Conservation (phyloP, 148 eudicot species). For the Rhododendron williamsianum region DNA sequence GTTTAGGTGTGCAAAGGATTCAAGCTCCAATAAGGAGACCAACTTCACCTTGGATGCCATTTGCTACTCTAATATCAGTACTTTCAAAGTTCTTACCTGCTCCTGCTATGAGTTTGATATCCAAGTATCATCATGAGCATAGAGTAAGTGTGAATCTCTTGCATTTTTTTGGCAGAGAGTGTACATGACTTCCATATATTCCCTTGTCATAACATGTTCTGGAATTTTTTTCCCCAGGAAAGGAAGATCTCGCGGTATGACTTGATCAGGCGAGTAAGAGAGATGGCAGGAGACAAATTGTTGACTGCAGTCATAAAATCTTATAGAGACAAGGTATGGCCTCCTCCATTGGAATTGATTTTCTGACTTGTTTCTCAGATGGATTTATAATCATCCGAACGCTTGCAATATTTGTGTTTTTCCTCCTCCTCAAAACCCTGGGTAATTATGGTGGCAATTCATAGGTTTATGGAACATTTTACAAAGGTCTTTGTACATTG, state of each 20-base stretch:
- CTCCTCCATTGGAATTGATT: not conserved
- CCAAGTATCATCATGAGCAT: constrained; percentile 27
- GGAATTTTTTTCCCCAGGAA: constrained; percentile 28
- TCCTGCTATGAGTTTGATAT: constrained; percentile 18
- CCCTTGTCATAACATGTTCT: not conserved
- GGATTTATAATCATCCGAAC: not conserved
- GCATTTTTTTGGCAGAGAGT: not conserved
- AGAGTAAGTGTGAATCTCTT: constrained; percentile 23
- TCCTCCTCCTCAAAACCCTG: not conserved
- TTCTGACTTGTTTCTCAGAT: not conserved
- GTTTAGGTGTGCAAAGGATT: constrained; percentile 15
- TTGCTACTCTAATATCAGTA: constrained; percentile 38
- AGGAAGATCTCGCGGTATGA: constrained; percentile 43
- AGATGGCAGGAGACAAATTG: constrained; percentile 45
- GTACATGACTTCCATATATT: not conserved
- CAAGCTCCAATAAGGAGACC: constrained; percentile 26
- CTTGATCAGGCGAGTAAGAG: constrained; percentile 36
- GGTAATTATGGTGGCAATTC: not conserved
- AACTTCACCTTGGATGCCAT: constrained; percentile 65
- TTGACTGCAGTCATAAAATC: constrained; percentile 38
- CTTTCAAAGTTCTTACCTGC: constrained; percentile 46
- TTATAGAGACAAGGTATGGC: constrained; percentile 27
- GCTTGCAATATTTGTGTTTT: not conserved
- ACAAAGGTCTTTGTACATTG: not conserved
- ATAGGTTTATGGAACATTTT: not conserved